Evolutionary conservation across 2,329 filamentous ascomycete species (phyloP), one percentile per base, ranked within the genome.

Genomic region (Knoxdaviesia proteae): DNA sequence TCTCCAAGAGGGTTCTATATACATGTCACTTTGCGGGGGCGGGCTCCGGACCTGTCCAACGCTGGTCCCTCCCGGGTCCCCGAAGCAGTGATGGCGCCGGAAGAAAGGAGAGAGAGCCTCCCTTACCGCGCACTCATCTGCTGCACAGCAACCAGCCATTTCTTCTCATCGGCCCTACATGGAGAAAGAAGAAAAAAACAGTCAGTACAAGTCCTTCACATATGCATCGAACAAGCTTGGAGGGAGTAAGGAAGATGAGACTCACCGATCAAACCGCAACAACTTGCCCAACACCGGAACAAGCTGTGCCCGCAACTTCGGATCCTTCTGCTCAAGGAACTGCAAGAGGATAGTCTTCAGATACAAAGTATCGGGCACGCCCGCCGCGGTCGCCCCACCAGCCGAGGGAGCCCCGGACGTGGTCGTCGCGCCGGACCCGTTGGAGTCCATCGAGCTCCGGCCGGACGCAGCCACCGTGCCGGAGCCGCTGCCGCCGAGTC

Each of bases 321-420:
- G 80, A 54, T 88, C 82, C 61, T 76, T 83, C 50, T 83, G 77
- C 63, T 87, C 80, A 49, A 90, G 58, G 56, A 88, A 88, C 57
- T 87, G 81, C 49, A 90, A 59, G 50, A 90, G 58, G 43, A 88
- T 80, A 6, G 82, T 86, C 66, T 86, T 87, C 43, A 88, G 60
- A 52, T 90, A 88, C 47, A 74, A 68, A 35, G 65, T 64, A 46
- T 77, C 72, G 5, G 62, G 54, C 9, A 52, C 47, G 11, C 50
- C 53, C 5, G 44, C 46, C 4, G 52, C 46, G 7, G n/a, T 41
- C n/a, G 50, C 43, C 5, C 48, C 48, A 36, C 47, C 49, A 34
- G 44, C 46, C n/a, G 49, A 49, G 39, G 47, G 50, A 32, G 52
- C 51, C 10, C 51, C 54, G 41, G 55, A 56, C 36, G 48, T 49